phyloP scores from a whole-genome alignment of 2,329 filamentous ascomycete genomes.

The Aspergillus novoparasiticus region DNA sequence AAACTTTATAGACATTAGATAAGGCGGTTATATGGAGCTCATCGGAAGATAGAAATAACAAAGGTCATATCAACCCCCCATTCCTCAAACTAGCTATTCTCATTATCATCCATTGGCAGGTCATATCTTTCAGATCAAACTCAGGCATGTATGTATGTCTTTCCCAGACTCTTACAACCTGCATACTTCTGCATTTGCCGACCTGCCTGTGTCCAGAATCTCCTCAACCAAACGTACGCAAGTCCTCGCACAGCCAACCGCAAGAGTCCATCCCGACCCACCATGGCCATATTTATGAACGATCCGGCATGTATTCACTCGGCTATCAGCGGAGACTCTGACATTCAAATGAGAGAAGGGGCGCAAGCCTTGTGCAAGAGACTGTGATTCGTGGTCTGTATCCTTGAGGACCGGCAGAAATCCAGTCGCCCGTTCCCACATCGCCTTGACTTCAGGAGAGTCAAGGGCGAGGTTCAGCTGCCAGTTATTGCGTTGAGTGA shows the following conservation, averaged over 20 bases:
- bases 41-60: not conserved
- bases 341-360: not conserved
- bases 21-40: too few relatives aligned
- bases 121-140: not conserved
- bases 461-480: not conserved
- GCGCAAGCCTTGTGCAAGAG: not conserved
- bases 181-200: not conserved
- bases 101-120: not conserved
- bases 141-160: not conserved
- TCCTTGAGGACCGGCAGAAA: not conserved
- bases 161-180: not conserved
- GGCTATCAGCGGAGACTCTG: not conserved
- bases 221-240: constrained; percentile 2
- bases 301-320: not conserved
- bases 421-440: constrained; percentile 3
- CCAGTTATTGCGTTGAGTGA: constrained; percentile 2
- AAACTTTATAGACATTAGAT: not conserved
- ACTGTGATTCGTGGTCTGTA: not conserved
- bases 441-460: not conserved
- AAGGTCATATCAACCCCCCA: not conserved
- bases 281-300: constrained; percentile 13
- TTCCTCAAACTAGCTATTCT: not conserved
- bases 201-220: not conserved
- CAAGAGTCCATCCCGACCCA: constrained; percentile 6
- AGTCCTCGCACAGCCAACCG: constrained; percentile 3